Evolutionary conservation across 2,329 filamentous ascomycete species (phyloP), one percentile per base, ranked within the genome.

Genomic region (Colletotrichum kahawae): DNA sequence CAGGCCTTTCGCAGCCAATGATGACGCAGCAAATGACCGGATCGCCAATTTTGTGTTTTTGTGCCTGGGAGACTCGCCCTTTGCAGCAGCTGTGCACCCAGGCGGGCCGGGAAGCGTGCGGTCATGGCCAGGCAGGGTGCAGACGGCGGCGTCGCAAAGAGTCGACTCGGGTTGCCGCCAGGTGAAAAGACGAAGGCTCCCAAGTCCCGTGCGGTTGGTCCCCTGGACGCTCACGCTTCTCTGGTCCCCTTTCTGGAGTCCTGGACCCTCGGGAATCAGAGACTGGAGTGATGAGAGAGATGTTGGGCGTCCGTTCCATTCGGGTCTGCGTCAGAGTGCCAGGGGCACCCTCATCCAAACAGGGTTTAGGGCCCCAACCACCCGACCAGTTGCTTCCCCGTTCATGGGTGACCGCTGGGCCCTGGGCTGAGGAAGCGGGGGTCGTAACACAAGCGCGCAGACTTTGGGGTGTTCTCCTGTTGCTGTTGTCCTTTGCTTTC

Each of bases 361-460:
- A 67, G 72, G 72, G 63, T 67, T 72, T 59, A 67, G 24, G 69
- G 43, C 34, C 68, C 68, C 67, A 67, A 57, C 62, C 71, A 71
- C 62, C 34, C 60, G 60, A 57, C 29, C 48, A 51, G 43, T 38
- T 66, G 48, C 67, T 63, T 51, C 68, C 63, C 68, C 33, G 27
- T 43, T 21, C 68, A 63, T 66, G 67, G 71, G 27, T 74, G 36
- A 74, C 54, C 60, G 71, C 67, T 71, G 57, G 21, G 43, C 48
- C 21, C 54, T 33, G 34, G 56, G 67, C 56, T 43, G 56, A 68
- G 48, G 27, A 60, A 62, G 67, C 67, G 67, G 67, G 66, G 54
- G 66, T 69, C 33, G 31, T 29, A 31, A 31, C 18, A 36, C 21
- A 24, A 64, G 60, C 60, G 14, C 38, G 27, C 38, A 54, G 33